Base-by-base conservation (phyloP, 768 basidiomycete species). In the Phaffia australis region DNA sequence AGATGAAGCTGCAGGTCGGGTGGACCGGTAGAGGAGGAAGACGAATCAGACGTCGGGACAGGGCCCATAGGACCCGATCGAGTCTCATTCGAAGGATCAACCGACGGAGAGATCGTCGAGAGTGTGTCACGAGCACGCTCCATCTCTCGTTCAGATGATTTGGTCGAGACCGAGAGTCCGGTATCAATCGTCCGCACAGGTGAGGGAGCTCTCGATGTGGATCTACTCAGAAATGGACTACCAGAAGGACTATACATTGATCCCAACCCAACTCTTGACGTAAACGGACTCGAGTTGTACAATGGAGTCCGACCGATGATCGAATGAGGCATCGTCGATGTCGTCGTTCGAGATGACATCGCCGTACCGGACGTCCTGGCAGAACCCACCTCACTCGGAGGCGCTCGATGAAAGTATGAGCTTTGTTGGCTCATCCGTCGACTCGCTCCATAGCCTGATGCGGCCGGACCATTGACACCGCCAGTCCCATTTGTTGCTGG, bases 1-100 rank as follows among this genome's bases (percentile, higher is more conserved):
- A 99, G 79, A 74, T 97, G 92, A 3, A 95, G 76, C 74, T 99
- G 95, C 32, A 98, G 79, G 74, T 93, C 87, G 0, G 74, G 66
- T 3, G 56, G 72, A 23, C 66, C 68, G 0, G 71, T 64, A 4
- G 69, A 64, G 7, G 68, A 69, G 3, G 69, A 70, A 4, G 63
- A 29, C 23, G 65, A 30, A 9, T 30, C 35, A 32, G 47, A 29
- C 1, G 52, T 49, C 19, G 49, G 61, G 1, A 35, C 9, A 64
- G 16, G 7, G 54, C 8, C 27, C 18, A 42, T 49, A 23, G 23
- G 49, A 58, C 51, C 27, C 48, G 55, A n/a, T 29, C 9, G 35
- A 16, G 52, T 9, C 23, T 18, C 49, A 14, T 60, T 42, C 8
- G 55, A 57, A 51, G 35, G 52, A 42, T 60, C 62, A 58, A 64